These are phyloP conservation scores for Patellifolia procumbens DNA, from an alignment of 179 eudicot species.

Conservation along the genomic window DNA sequence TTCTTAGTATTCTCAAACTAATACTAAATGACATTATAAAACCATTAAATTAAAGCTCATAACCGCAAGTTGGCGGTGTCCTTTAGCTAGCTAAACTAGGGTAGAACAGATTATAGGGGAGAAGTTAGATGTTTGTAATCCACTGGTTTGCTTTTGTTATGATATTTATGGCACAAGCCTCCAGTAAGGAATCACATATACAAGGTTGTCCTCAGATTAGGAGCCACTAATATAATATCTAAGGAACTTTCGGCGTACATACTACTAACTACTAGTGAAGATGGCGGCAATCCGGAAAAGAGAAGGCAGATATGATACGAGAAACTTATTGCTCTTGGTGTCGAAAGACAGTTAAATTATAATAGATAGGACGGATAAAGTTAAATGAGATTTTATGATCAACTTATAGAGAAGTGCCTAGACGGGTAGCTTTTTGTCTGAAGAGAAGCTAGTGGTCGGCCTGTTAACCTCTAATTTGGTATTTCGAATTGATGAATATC, in stretches of 20 bases:
- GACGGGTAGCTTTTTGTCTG: too few species aligned
- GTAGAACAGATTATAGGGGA: neutral
- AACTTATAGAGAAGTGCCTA: too few species aligned
- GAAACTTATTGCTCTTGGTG: too few species aligned
- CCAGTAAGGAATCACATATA: neutral
- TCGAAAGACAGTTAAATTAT: too few species aligned
- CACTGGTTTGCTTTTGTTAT: neutral
- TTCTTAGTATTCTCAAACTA: neutral
- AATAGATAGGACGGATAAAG: too few species aligned
- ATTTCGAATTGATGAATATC: too few species aligned
- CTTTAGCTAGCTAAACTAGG: neutral
- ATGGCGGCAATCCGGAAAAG: neutral
- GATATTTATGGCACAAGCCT: slow-evolving; percentile 1
- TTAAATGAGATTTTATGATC: too few species aligned
- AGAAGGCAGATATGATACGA: too few species aligned
- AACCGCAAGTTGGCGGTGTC: neutral
- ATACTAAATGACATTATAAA: neutral
- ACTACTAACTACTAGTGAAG: neutral
- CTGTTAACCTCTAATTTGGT: too few species aligned
- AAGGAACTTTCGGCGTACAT: slow-evolving; percentile 6
- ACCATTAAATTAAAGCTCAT: neutral
- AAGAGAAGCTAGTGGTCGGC: too few species aligned
- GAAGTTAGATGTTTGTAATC: neutral
- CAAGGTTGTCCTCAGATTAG: slow-evolving; percentile 10
- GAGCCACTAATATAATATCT: neutral